A percentile compares a stretch with the other conserved stretches of the same genome.
phyloP scores from a whole-genome alignment of 257 asterid genomes.

The Plectranthus barbatus region DNA sequence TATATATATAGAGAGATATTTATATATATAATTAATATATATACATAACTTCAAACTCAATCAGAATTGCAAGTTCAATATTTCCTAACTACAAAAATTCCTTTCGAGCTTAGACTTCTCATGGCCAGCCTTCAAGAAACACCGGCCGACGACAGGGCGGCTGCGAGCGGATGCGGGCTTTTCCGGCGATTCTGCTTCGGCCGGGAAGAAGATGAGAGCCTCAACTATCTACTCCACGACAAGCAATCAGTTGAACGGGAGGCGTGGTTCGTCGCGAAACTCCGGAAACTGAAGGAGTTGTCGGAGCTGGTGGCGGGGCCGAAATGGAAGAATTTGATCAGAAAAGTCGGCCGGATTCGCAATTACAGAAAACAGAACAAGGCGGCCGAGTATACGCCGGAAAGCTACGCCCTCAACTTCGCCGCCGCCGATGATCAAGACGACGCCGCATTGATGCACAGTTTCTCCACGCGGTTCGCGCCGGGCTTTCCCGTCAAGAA shows the following conservation, averaged over 20 bases:
- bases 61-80: neutral
- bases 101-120: neutral
- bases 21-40: neutral
- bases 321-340: slow-evolving; percentile 40
- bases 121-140: slow-evolving; percentile 7
- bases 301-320: slow-evolving; percentile 43
- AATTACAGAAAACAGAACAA: slow-evolving; percentile 11
- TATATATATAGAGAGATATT: too few relatives aligned
- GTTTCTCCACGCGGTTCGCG: slow-evolving; percentile 48
- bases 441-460: slow-evolving; percentile 24
- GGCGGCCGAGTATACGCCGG: slow-evolving; percentile 39
- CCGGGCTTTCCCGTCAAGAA: slow-evolving; percentile 18
- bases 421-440: slow-evolving; percentile 35
- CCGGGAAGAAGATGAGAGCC: slow-evolving; percentile 15
- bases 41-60: neutral
- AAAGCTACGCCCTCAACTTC: slow-evolving; percentile 64
- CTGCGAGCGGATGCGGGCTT: slow-evolving; percentile 19
- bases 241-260: slow-evolving; percentile 16
- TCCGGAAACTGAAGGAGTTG: slow-evolving; percentile 36
- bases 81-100: neutral
- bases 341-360: slow-evolving; percentile 26
- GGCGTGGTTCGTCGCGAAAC: slow-evolving; percentile 20
- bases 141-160: neutral
- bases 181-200: slow-evolving; percentile 23
- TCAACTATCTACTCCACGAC: slow-evolving; percentile 10